A percentile compares a stretch with the other conserved stretches of the same genome.
These are phyloP conservation scores for Epicoccum sorghinum DNA, from an alignment of 2,329 filamentous ascomycete genomes.

Conservation along the genomic window DNA sequence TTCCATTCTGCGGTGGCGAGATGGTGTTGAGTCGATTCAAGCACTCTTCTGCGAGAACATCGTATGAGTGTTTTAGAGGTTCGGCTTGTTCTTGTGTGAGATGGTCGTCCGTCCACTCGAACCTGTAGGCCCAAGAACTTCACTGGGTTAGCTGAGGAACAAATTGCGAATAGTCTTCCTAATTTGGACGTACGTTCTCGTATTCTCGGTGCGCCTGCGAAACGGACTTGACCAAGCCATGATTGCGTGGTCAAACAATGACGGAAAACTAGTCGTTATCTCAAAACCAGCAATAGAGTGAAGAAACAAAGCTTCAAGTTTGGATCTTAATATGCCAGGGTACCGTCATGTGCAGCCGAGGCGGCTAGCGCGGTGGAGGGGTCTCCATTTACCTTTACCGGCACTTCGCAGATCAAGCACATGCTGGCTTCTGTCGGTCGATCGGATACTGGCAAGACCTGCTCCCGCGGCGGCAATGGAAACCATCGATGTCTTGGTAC, in stretches of 20 bases:
- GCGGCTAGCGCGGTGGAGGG: slow-evolving; percentile 24
- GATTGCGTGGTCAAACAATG: too few species aligned
- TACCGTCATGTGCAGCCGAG: slow-evolving; percentile 42
- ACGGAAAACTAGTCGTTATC: neutral
- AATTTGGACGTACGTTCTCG: slow-evolving; percentile 46
- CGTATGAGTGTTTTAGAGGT: slow-evolving; percentile 69
- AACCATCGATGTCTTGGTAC: slow-evolving; percentile 9
- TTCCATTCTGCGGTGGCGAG: slow-evolving; percentile 54
- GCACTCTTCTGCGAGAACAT: slow-evolving; percentile 70
- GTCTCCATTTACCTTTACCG: slow-evolving; percentile 22
- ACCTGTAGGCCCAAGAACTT: slow-evolving; percentile 69
- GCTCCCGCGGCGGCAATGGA: slow-evolving; percentile 9
- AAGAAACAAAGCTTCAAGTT: neutral
- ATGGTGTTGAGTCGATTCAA: slow-evolving; percentile 68
- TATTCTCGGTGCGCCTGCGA: slow-evolving; percentile 50
- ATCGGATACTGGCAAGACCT: slow-evolving; percentile 4
- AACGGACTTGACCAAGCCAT: slow-evolving; percentile 56
- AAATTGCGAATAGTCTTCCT: slow-evolving; percentile 15
- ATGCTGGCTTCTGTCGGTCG: slow-evolving; percentile 7
- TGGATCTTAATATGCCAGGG: neutral
- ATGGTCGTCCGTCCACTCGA: slow-evolving; percentile 72
- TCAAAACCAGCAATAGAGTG: neutral
- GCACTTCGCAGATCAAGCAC: slow-evolving; percentile 6
- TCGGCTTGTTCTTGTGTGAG: slow-evolving; percentile 64
- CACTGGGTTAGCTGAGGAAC: slow-evolving; percentile 17